Evolutionary conservation across 768 basidiomycete species (phyloP).

Genomic region (Leccinum disarticulatum): DNA sequence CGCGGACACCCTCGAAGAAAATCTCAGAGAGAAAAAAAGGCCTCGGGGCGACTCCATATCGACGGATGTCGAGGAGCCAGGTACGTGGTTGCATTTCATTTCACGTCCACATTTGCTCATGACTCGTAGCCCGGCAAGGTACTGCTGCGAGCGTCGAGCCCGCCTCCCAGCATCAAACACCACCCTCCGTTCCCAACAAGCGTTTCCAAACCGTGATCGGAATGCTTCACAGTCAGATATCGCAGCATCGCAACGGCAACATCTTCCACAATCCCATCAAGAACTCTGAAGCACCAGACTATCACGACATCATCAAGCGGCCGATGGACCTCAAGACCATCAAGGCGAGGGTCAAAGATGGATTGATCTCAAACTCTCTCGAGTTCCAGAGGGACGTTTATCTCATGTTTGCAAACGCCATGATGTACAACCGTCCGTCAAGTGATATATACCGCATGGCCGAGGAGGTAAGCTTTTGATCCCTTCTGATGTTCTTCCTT

Average conservation of each 20-base stretch:
- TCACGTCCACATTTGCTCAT: conserved; percentile 2
- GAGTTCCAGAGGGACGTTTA: conserved; percentile 90
- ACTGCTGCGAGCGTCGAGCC: conserved; percentile 19
- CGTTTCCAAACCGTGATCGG: conserved; percentile 80
- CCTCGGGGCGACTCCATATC: conserved; percentile 25
- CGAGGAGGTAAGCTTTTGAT: conserved; percentile 64
- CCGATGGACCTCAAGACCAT: conserved; percentile 97
- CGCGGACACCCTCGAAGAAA: conserved; percentile 24
- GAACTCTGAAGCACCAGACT: conserved; percentile 84
- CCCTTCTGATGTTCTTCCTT: neutral
- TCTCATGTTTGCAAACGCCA: conserved; percentile 95
- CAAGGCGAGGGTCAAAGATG: conserved; percentile 82
- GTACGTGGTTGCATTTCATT: conserved; percentile 24
- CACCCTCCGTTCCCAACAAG: conserved; percentile 47
- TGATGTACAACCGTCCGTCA: conserved; percentile 92
- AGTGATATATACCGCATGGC: conserved; percentile 90
- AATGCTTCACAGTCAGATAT: conserved; percentile 79
- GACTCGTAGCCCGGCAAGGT: conserved; percentile 19
- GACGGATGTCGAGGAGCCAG: conserved; percentile 43
- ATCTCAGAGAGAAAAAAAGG: conserved; percentile 28
- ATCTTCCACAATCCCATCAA: conserved; percentile 93
- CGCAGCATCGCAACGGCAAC: conserved; percentile 82
- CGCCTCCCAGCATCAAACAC: conserved; percentile 14
- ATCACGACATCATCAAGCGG: conserved; percentile 88
- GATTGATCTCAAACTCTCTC: conserved; percentile 71